Conservation (phyloP, 2,329 filamentous ascomycete genomes). For the Orbilia brochopaga region DNA sequence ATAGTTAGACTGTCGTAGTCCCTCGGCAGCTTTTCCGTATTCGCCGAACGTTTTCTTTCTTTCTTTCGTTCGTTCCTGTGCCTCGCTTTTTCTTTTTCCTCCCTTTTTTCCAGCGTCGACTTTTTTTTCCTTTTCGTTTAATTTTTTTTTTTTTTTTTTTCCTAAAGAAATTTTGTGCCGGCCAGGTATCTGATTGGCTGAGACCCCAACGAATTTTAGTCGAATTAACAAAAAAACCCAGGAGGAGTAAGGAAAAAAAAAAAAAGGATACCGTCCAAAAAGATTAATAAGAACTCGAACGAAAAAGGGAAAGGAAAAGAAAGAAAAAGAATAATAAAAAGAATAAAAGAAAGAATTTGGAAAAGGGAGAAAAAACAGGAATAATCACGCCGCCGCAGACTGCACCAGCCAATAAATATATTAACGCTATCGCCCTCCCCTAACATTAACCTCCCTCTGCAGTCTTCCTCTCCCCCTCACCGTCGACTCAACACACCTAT, state of each 20-base stretch:
- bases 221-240: slow-evolving; percentile 46
- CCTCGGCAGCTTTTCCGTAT: neutral
- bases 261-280: slow-evolving; percentile 34
- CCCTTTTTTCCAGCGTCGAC: neutral
- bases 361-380: neutral
- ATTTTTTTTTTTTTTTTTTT: slow-evolving; percentile 14
- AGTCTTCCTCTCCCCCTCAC: neutral
- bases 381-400: neutral
- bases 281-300: slow-evolving; percentile 29
- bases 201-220: slow-evolving; percentile 51
- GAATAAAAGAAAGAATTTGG: slow-evolving; percentile 5
- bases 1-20: no score
- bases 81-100: slow-evolving; percentile 1
- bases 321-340: slow-evolving; percentile 5
- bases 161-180: neutral
- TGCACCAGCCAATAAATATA: slow-evolving; percentile 1
- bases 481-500: neutral
- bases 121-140: slow-evolving; percentile 5
- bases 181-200: slow-evolving; percentile 15
- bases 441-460: neutral
- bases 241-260: slow-evolving; percentile 44
- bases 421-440: neutral
- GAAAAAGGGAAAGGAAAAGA: slow-evolving; percentile 21
- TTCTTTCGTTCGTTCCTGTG: neutral
- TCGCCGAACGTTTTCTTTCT: neutral